Evolutionary conservation across 345 rosid genomes (phyloP).

Genomic region (Aquilaria sinensis): DNA sequence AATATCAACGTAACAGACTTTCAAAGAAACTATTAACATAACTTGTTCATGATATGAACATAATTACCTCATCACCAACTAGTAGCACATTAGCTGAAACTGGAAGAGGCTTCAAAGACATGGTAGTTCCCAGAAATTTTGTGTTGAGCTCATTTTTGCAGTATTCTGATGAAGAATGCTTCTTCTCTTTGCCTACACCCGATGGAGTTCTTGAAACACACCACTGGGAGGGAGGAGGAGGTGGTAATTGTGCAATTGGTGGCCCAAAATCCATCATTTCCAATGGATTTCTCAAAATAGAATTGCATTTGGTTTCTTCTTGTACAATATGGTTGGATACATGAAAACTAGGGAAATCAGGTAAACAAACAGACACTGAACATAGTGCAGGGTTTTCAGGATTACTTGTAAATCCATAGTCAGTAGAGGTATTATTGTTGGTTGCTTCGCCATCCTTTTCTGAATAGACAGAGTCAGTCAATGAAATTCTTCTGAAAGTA

Average conservation of each 20-base stretch:
- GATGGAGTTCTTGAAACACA: constrained; percentile 20
- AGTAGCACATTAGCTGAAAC: constrained; percentile 29
- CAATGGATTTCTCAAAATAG: neutral
- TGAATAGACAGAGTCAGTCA: constrained; percentile 24
- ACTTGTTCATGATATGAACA: constrained; percentile 7
- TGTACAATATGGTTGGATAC: constrained; percentile 26
- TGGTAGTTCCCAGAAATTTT: constrained; percentile 22
- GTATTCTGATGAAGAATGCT: constrained; percentile 25
- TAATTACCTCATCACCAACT: constrained; percentile 22
- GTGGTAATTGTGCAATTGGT: constrained; percentile 47
- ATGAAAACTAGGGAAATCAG: constrained; percentile 57
- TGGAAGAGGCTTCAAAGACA: constrained; percentile 26
- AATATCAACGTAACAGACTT: no score
- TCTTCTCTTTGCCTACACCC: neutral
- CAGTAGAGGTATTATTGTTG: constrained; percentile 10
- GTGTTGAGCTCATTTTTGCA: constrained; percentile 27
- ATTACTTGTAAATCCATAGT: constrained; percentile 13
- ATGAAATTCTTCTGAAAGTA: constrained; percentile 34
- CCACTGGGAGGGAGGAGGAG: constrained; percentile 77
- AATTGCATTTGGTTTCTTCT: constrained; percentile 8
- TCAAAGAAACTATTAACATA: no score
- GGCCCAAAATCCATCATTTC: constrained; percentile 2
- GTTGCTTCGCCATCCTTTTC: constrained; percentile 24
- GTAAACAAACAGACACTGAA: constrained; percentile 14
- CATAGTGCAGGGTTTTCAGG: constrained; percentile 28